phyloP scores from a whole-genome alignment of 2,329 filamentous ascomycete genomes.

The Emydomyces testavorans region DNA sequence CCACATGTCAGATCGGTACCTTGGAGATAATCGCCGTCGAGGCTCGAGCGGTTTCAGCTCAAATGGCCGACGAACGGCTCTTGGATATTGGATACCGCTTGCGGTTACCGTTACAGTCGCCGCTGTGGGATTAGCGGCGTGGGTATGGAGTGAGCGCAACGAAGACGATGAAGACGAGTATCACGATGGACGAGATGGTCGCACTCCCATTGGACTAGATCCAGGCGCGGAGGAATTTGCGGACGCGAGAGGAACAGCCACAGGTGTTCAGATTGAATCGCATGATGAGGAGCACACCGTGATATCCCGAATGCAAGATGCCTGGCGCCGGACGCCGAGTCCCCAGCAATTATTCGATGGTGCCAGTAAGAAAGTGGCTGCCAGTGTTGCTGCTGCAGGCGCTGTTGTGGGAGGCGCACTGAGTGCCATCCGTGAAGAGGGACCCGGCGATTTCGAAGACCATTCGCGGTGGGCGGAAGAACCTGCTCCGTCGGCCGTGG shows the following conservation, averaged over 20 bases:
- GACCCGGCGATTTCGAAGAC: slow-evolving; percentile 67
- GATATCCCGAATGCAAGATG: slow-evolving; percentile 67
- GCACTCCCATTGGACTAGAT: slow-evolving; percentile 21
- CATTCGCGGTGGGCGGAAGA: slow-evolving; percentile 91
- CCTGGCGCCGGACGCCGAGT: slow-evolving; percentile 68
- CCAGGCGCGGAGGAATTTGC: slow-evolving; percentile 20
- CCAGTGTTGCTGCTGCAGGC: slow-evolving; percentile 71
- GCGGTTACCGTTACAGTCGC: slow-evolving; percentile 78
- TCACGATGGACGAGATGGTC: slow-evolving; percentile 33
- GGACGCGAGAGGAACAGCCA: slow-evolving; percentile 23
- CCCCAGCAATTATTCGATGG: slow-evolving; percentile 80
- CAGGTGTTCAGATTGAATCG: slow-evolving; percentile 26
- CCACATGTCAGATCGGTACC: slow-evolving; percentile 31
- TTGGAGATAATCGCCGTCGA: slow-evolving; percentile 30
- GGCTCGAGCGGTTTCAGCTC: slow-evolving; percentile 33
- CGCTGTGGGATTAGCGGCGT: slow-evolving; percentile 73
- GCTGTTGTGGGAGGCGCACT: slow-evolving; percentile 72
- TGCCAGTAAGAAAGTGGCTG: slow-evolving; percentile 68
- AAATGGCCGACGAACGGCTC: slow-evolving; percentile 31
- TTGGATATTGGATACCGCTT: slow-evolving; percentile 77
- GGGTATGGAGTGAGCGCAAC: slow-evolving; percentile 84
- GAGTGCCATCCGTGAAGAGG: slow-evolving; percentile 72
- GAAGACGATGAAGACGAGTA: slow-evolving; percentile 60
- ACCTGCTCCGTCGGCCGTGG: slow-evolving; percentile 23
- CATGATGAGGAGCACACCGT: slow-evolving; percentile 47